phyloP scores from a whole-genome alignment of 352 stramenopile genomes.

The Pythium pectinolyticum region DNA sequence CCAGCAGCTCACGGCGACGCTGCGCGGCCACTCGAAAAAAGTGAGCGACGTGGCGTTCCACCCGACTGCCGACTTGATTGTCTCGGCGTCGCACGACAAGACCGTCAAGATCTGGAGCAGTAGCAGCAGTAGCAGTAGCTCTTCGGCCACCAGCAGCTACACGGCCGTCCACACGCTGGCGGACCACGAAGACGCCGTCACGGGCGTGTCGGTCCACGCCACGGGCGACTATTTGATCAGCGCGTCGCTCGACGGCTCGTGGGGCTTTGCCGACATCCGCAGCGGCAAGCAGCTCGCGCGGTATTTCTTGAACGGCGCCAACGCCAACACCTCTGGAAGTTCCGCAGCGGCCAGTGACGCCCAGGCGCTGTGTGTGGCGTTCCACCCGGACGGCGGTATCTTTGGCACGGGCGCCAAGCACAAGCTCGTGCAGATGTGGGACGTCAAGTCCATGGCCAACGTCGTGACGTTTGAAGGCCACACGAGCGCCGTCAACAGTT shows the following conservation, averaged over 20 bases:
- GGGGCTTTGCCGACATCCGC: constrained; percentile 83
- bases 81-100: constrained; percentile 77
- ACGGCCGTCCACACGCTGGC: constrained; percentile 56
- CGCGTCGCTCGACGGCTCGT: constrained; percentile 76
- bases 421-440: constrained; percentile 90
- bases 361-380: constrained; percentile 46
- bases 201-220: constrained; percentile 73
- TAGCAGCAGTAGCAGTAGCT: too few species aligned
- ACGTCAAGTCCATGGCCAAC: constrained; percentile 85
- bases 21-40: constrained; percentile 85
- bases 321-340: constrained; percentile 24
- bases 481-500: constrained; percentile 52
- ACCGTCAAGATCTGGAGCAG: constrained; percentile 79
- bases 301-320: constrained; percentile 48
- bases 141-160: constrained; percentile 39
- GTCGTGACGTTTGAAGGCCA: constrained; percentile 89
- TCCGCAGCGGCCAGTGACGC: constrained; percentile 39
- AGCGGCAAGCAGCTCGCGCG: constrained; percentile 51
- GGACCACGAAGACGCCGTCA: constrained; percentile 62
- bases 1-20: constrained; percentile 70
- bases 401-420: constrained; percentile 71
- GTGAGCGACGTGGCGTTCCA: constrained; percentile 82
- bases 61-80: constrained; percentile 59
- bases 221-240: constrained; percentile 81
- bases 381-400: constrained; percentile 96